Percentiles rank a stretch among this genome's conserved stretches.
These are phyloP conservation scores for Boletus fagicola DNA, from an alignment of 768 basidiomycete species.

Conservation along the genomic window DNA sequence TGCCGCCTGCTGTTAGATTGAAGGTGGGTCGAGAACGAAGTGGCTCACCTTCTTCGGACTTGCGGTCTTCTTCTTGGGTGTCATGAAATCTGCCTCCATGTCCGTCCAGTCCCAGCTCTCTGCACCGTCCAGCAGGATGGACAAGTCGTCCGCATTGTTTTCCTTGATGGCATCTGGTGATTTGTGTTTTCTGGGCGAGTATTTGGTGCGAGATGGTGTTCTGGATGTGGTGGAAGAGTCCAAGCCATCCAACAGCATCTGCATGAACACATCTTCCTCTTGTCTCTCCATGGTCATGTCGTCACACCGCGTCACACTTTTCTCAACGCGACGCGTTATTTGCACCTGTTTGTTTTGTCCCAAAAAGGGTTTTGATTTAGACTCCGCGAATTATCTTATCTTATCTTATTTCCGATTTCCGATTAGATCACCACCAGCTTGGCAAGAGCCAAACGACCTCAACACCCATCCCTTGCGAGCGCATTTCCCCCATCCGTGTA, in stretches of 20 bases:
- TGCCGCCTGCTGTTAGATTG: conserved; percentile 8
- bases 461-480: background rate
- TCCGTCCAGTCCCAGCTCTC: conserved; percentile 72
- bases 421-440: background rate
- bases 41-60: conserved; percentile 24
- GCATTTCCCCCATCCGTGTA: background rate
- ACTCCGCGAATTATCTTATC: conserved; percentile 17
- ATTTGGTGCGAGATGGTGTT: conserved; percentile 28
- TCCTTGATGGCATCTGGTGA: background rate
- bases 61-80: conserved; percentile 46
- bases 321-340: conserved; percentile 28
- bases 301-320: background rate
- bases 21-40: background rate
- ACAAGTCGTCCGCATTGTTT: conserved; percentile 38
- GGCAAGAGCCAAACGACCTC: background rate
- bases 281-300: conserved; percentile 37
- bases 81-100: conserved; percentile 48
- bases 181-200: conserved; percentile 28
- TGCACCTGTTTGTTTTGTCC: conserved; percentile 9
- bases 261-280: conserved; percentile 63
- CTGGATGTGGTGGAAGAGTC: conserved; percentile 46
- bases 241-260: conserved; percentile 48
- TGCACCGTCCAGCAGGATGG: conserved; percentile 56
- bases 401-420: background rate
- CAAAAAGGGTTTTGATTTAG: background rate